Base-by-base conservation (phyloP, 2,329 filamentous ascomycete species). In the Stagonosporopsis rhizophila region DNA sequence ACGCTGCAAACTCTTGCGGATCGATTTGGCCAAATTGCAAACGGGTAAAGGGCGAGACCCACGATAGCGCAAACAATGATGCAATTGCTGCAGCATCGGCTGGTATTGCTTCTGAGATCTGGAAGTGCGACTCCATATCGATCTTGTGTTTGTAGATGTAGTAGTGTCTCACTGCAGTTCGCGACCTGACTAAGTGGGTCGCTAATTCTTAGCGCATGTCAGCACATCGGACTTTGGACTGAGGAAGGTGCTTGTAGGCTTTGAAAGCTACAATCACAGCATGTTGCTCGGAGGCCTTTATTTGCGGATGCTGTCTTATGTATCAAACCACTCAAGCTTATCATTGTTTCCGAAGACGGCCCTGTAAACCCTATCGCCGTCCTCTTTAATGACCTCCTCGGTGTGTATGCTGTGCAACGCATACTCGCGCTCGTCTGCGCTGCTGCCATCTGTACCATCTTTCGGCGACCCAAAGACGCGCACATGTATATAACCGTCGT, bases 361-460 rank as follows among this genome's bases (percentile, higher is more conserved):
- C 25, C 70, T 56, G 27, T 70, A 75, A 1, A 71, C 68, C 30
- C 63, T 60, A 23, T 73, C 71, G 0, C 68, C 70, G 53, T 71
- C 66, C 7, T 60, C 60, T 50, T 68, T 72, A 8, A 73, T 45
- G 1, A 67, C 60, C 46, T 74, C 72, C 54, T 74, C 71, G 0
- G 72, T 74, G 41, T 75, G 71, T 25, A 75, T 74, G 57, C 70
- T 71, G 28, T 75, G 72, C 17, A 75, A 38, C 52, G 65, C 72
- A 39, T 71, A 69, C 34, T 70, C 69, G 40, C 71, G 60, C 44
- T 75, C 71, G 11, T 73, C 72, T 3, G 53, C 23, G 45, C 60
- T 69, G 40, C 64, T 71, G 12, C 72, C 72, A 40, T 74, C 71
- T 5, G 71, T 75, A 11, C 70, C 70, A 0, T 75, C 70, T 41